Conservation (phyloP, 1,139 yeast species). For the Debaryomyces sp. region DNA sequence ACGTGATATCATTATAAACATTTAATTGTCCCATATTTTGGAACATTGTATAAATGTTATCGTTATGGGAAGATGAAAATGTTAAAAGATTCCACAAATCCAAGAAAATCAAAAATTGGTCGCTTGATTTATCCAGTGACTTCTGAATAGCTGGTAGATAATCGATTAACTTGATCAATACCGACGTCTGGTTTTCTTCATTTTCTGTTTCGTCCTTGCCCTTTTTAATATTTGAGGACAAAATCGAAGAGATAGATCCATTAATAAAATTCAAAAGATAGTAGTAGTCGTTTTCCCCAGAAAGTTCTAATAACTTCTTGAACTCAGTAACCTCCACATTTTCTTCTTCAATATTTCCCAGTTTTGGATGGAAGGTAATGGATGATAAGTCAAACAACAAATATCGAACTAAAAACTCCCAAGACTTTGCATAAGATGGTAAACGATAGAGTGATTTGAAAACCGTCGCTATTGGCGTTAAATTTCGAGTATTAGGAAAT, state of each 20-base stretch:
- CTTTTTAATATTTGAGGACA: slow-evolving; percentile 18
- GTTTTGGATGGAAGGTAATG: slow-evolving; percentile 19
- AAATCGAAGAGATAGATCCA: slow-evolving; percentile 28
- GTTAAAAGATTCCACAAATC: slow-evolving; percentile 34
- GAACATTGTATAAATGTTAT: slow-evolving; percentile 25
- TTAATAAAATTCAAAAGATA: slow-evolving; percentile 28
- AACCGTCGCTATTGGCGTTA: slow-evolving; percentile 11
- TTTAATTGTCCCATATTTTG: slow-evolving; percentile 27
- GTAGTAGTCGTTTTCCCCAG: slow-evolving; percentile 18
- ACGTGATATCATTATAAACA: slow-evolving; percentile 30
- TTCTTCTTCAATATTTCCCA: slow-evolving; percentile 15
- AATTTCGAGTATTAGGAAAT: background rate
- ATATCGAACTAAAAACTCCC: slow-evolving; percentile 43
- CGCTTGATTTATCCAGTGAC: slow-evolving; percentile 23
- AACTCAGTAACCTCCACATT: slow-evolving; percentile 24
- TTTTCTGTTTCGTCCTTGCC: slow-evolving; percentile 16
- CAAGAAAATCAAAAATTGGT: slow-evolving; percentile 26
- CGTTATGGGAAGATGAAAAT: slow-evolving; percentile 16
- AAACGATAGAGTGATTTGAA: slow-evolving; percentile 23
- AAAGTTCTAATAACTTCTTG: slow-evolving; percentile 26
- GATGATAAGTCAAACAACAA: slow-evolving; percentile 47
- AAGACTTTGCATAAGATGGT: slow-evolving; percentile 22
- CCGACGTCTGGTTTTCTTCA: slow-evolving; percentile 20
- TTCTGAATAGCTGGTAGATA: slow-evolving; percentile 26
- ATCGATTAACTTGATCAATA: slow-evolving; percentile 25